These are phyloP conservation scores for Ogataea neopini DNA, from an alignment of 805 yeast species.

Conservation along the genomic window DNA sequence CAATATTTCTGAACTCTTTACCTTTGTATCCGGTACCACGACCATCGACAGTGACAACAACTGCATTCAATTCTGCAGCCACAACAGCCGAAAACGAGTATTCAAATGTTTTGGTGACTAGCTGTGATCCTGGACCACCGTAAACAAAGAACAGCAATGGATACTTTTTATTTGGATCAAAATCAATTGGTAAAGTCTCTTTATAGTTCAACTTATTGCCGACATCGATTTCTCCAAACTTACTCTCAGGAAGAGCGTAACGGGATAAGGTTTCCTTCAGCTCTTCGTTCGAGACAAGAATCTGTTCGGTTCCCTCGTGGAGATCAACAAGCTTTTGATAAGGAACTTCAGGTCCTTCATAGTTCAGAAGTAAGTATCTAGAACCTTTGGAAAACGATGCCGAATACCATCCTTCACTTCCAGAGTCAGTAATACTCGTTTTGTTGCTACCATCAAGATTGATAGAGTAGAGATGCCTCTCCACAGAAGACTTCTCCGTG, in stretches of 20 bases:
- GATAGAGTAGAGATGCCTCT: constrained; percentile 80
- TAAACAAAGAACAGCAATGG: constrained; percentile 89
- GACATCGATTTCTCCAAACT: constrained; percentile 53
- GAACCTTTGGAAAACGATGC: constrained; percentile 81
- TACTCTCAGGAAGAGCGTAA: constrained; percentile 59
- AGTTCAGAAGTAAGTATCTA: constrained; percentile 66
- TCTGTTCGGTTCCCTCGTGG: constrained; percentile 39
- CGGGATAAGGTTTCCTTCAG: constrained; percentile 40
- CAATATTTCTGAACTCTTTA: constrained; percentile 70
- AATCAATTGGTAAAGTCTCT: constrained; percentile 77
- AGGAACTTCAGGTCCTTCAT: constrained; percentile 80
- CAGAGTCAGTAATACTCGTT: constrained; percentile 49
- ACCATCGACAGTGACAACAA: constrained; percentile 95
- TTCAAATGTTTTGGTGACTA: constrained; percentile 62
- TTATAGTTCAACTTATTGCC: constrained; percentile 50
- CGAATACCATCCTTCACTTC: constrained; percentile 62
- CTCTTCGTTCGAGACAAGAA: constrained; percentile 48
- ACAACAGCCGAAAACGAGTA: constrained; percentile 71
- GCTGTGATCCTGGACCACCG: constrained; percentile 95
- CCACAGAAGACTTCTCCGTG: constrained; percentile 75
- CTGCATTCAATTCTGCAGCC: constrained; percentile 74
- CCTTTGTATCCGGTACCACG: constrained; percentile 95
- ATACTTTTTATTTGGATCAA: constrained; percentile 60
- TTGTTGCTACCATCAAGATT: constrained; percentile 49
- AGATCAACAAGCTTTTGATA: constrained; percentile 70